Base-by-base conservation (phyloP, 805 yeast genomes). In the Kregervanrija delftensis region DNA sequence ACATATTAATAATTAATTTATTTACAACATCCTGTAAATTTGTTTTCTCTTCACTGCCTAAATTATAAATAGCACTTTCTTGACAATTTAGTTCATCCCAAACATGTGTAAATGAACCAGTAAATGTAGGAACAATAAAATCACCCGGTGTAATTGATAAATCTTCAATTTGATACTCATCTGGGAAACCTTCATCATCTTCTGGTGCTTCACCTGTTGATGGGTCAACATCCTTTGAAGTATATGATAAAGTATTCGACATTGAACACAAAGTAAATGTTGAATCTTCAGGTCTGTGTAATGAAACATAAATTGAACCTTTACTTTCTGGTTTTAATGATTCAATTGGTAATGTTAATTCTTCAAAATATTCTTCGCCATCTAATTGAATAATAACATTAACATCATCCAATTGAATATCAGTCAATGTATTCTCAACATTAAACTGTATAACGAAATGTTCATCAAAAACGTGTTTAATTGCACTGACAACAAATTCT, bases 101-200 rank as follows among this genome's bases (percentile, higher is more conserved):
- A 34, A 77, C 68, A 37, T 75, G 70, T 6, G 83, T 77, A 61
- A 89, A 89, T 65, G 81, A 78, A 37, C 93, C 87, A 50, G 83
- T 77, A 61, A 78, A 87, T 17, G 88, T 72, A 42, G 96, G 95
- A 44, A 70, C 66, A 46, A 88, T 72, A 65, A 81, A 91, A 62
- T 89, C 97, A 33, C 96, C 96, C 9, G 93, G 80, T 8, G 67
- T 66, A 45, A 91, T 61, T 46, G 77, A 79, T 57, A 89, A 71
- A 46, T 83, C 84, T 64, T 88, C 97, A 52, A 93, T 77, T 61
- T 83, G 93, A 66, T 91, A 93, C 65, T 90, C 96, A 64, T 93
- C 98, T 52, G 84, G 85, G 74, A 83, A 86, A 13, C 96, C 97
- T 52, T 84, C 95, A 39, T 80, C 86, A 43, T 71, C 83, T 40